Conservation (phyloP, 768 basidiomycete species). For the Phlebiopsis gigantea region DNA sequence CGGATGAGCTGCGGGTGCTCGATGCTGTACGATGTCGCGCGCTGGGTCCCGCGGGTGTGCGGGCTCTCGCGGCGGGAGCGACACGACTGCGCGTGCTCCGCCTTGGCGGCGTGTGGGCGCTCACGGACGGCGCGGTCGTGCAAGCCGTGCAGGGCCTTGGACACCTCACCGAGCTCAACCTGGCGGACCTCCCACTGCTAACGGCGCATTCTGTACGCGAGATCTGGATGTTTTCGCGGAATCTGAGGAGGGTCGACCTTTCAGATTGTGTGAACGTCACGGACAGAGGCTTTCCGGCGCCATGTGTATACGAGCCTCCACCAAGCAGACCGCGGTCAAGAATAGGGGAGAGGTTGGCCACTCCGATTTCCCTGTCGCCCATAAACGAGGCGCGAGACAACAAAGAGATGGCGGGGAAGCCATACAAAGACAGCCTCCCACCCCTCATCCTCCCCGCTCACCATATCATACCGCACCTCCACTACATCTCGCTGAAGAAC, state of each 20-base stretch:
- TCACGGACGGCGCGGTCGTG: conserved; percentile 61
- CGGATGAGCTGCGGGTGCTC: conserved; percentile 65
- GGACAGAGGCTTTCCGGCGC: conserved; percentile 68
- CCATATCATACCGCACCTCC: conserved; percentile 66
- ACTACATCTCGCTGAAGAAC: conserved; percentile 71
- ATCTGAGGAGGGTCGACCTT: conserved; percentile 69
- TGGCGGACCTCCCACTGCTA: conserved; percentile 62
- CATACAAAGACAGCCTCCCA: conserved; percentile 51
- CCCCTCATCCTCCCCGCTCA: conserved; percentile 49
- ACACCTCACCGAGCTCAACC: conserved; percentile 75
- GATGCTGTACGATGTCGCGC: conserved; percentile 71
- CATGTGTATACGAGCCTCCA: not conserved
- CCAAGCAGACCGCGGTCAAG: not conserved
- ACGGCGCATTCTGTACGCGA: conserved; percentile 69
- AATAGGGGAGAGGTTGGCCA: too few relatives aligned
- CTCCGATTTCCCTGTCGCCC: not conserved
- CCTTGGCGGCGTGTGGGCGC: conserved; percentile 59
- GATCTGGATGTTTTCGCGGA: conserved; percentile 78
- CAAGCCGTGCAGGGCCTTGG: conserved; percentile 72
- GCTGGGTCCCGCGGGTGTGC: conserved; percentile 74
- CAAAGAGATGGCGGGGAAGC: conserved; percentile 27
- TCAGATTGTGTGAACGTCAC: conserved; percentile 74
- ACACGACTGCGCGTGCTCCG: conserved; percentile 70
- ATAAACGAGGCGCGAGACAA: not conserved
- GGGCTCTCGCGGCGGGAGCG: conserved; percentile 64